Conservation (phyloP, 345 rosid genomes). For the Linum trigynum region DNA sequence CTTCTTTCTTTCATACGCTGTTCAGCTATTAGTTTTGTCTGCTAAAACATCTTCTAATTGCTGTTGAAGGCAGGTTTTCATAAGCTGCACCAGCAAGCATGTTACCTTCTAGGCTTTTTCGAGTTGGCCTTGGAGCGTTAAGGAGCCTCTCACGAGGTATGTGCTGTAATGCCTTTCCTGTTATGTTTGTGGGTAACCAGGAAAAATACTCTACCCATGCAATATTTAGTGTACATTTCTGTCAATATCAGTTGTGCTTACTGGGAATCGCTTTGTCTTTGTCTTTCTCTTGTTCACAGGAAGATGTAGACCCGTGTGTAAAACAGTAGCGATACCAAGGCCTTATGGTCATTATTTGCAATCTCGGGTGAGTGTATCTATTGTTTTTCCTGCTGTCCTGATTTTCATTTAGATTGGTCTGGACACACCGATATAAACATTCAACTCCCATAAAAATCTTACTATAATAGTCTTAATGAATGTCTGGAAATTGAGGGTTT, state of each 20-base stretch:
- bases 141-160: conserved; percentile 46
- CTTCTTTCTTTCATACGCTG: too few species aligned
- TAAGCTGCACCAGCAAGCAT: conserved; percentile 11
- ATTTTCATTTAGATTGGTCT: neutral
- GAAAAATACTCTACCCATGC: too few species aligned
- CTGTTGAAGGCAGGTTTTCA: neutral
- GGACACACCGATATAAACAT: neutral
- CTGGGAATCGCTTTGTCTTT: neutral
- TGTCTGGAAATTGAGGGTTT: too few species aligned
- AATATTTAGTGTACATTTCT: neutral
- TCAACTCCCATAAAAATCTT: neutral
- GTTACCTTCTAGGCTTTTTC: conserved; percentile 35
- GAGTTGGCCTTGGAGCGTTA: conserved; percentile 31
- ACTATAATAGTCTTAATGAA: neutral
- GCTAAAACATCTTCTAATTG: neutral
- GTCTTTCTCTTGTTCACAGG: conserved; percentile 21
- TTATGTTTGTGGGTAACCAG: neutral
- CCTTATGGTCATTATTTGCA: conserved; percentile 21
- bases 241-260: neutral
- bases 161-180: neutral
- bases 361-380: conserved; percentile 36
- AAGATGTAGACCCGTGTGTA: conserved; percentile 17
- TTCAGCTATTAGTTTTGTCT: too few species aligned
- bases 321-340: conserved; percentile 12
- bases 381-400: neutral